A percentile compares a stretch with the other conserved stretches of the same genome.
Evolutionary conservation across 345 rosid species (phyloP).

Genomic region (Nephelium lappaceum): DNA sequence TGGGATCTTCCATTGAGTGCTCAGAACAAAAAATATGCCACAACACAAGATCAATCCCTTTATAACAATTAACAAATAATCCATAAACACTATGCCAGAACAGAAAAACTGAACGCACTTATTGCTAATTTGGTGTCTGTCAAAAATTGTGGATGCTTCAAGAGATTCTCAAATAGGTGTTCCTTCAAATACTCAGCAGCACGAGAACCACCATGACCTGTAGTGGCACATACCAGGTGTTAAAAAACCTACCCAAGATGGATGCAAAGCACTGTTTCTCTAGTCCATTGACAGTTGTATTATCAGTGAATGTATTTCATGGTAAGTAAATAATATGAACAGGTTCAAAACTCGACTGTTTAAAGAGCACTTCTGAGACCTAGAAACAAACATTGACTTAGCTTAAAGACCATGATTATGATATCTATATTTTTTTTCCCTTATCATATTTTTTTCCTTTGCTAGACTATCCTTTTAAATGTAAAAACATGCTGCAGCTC

Average conservation of each 20-base stretch:
- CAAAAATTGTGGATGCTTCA: slow-evolving; percentile 85
- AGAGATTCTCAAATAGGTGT: slow-evolving; percentile 88
- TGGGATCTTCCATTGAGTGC: slow-evolving; percentile 26
- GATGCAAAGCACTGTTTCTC: background rate
- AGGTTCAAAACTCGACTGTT: background rate
- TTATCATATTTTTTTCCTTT: background rate
- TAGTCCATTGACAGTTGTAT: background rate
- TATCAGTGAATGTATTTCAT: background rate
- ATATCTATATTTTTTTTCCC: background rate
- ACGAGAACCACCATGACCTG: slow-evolving; percentile 99
- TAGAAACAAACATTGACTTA: background rate
- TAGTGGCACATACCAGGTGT: slow-evolving; percentile 13
- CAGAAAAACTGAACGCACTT: slow-evolving; percentile 49
- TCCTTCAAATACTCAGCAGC: slow-evolving; percentile 95
- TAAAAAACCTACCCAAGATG: background rate
- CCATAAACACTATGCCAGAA: background rate
- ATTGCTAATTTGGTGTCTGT: slow-evolving; percentile 77
- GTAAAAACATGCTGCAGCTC: background rate
- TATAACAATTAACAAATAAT: background rate
- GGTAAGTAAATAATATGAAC: background rate
- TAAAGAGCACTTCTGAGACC: background rate
- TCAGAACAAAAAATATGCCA: slow-evolving; percentile 16
- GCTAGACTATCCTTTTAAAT: background rate
- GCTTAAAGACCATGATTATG: background rate
- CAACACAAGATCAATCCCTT: slow-evolving; percentile 10